Conservation (phyloP, 2,329 filamentous ascomycete species). For the Alternaria gaisen region DNA sequence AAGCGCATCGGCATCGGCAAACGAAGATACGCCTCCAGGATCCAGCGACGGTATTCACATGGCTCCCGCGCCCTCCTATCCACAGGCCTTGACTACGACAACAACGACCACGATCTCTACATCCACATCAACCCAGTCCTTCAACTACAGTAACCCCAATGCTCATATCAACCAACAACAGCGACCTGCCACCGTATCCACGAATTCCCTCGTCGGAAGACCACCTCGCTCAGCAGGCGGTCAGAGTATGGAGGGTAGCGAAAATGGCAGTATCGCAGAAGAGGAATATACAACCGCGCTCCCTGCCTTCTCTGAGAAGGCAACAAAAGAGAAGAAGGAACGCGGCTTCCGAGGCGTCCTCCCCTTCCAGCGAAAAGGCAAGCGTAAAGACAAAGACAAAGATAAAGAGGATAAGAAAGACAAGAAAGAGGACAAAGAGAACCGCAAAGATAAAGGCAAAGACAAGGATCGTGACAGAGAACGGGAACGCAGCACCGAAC, state of each 20-base stretch:
- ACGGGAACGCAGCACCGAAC: slow-evolving; percentile 14
- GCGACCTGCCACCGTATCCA: slow-evolving; percentile 23
- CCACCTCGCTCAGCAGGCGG: slow-evolving; percentile 40
- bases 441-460: slow-evolving; percentile 23
- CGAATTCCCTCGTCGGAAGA: slow-evolving; percentile 29
- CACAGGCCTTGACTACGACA: slow-evolving; percentile 38
- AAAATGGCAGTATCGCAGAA: slow-evolving; percentile 46
- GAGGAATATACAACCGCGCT: slow-evolving; percentile 52
- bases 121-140: slow-evolving; percentile 19
- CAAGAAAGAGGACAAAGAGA: slow-evolving; percentile 27
- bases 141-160: slow-evolving; percentile 36
- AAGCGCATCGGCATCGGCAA: slow-evolving; percentile 43
- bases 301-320: slow-evolving; percentile 45
- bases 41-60: slow-evolving; percentile 49
- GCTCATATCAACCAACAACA: slow-evolving; percentile 38
- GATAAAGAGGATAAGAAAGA: slow-evolving; percentile 30
- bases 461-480: slow-evolving; percentile 24
- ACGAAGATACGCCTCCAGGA: slow-evolving; percentile 49
- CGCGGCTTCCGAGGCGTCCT: slow-evolving; percentile 52
- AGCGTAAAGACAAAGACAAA: slow-evolving; percentile 40
- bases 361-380: slow-evolving; percentile 49
- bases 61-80: slow-evolving; percentile 42
- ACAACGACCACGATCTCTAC: slow-evolving; percentile 28
- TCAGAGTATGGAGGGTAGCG: slow-evolving; percentile 45
- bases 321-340: slow-evolving; percentile 49